Evolutionary conservation across 208 protist genomes (phyloP).

Genomic region (Trypanosoma lewisi): DNA sequence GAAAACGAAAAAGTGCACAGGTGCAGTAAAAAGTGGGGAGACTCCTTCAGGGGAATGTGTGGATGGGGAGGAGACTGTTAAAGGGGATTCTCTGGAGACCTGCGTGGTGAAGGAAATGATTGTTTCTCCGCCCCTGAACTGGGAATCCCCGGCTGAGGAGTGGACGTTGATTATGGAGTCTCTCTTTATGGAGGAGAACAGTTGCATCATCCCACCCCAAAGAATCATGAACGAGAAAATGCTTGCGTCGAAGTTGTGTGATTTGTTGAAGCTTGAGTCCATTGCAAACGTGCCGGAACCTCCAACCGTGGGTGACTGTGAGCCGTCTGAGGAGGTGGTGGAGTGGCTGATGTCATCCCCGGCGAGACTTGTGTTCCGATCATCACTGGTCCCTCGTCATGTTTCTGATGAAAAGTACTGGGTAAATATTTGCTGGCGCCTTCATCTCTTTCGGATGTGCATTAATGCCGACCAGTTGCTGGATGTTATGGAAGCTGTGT

Average conservation of each 20-base stretch:
- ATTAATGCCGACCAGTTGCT: conserved; percentile 26
- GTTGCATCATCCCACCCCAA: conserved; percentile 36
- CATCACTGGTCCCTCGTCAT: conserved; percentile 42
- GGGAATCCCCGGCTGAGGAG: conserved; percentile 38
- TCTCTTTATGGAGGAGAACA: conserved; percentile 37
- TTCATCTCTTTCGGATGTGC: conserved; percentile 40
- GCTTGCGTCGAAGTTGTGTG: conserved; percentile 7
- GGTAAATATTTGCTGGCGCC: conserved; percentile 51
- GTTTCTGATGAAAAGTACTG: conserved; percentile 53
- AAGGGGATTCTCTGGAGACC: not conserved
- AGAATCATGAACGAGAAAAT: conserved; percentile 19
- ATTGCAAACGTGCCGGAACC: conserved; percentile 4
- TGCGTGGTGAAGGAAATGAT: conserved; percentile 20
- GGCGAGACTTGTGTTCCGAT: conserved; percentile 32
- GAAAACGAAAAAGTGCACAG: not conserved
- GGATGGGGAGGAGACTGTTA: not conserved
- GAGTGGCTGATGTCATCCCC: conserved; percentile 32
- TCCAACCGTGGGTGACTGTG: not conserved
- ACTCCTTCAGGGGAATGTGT: not conserved
- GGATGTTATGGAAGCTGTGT: conserved; percentile 27
- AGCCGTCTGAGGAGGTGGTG: conserved; percentile 36
- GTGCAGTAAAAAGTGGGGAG: not conserved
- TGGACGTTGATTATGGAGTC: conserved; percentile 40
- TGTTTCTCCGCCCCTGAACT: conserved; percentile 25
- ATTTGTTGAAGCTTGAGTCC: conserved; percentile 9